Conservation (phyloP, 352 stramenopile genomes). For the Globisporangium barbulae region DNA sequence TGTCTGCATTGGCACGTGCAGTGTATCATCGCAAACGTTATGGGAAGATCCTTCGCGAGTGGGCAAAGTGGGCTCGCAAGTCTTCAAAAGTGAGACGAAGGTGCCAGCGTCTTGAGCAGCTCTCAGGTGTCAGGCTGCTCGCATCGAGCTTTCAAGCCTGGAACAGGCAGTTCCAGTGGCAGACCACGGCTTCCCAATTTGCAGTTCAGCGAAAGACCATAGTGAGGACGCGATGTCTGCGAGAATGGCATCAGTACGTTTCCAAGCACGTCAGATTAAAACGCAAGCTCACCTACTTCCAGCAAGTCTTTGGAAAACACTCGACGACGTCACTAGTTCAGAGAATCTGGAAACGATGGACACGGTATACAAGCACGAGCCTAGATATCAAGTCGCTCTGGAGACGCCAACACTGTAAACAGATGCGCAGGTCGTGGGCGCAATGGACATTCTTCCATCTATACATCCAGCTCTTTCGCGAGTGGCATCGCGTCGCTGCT, state of each 20-base stretch:
- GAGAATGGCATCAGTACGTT: conserved; percentile 18
- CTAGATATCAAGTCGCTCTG: neutral
- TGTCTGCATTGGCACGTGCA: conserved; percentile 20
- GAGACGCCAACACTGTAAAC: conserved; percentile 10
- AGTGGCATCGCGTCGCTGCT: conserved; percentile 18
- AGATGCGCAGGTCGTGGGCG: conserved; percentile 16
- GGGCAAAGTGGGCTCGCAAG: conserved; percentile 7
- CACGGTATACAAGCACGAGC: neutral
- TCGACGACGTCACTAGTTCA: conserved; percentile 25
- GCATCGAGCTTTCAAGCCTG: conserved; percentile 4
- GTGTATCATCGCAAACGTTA: conserved; percentile 22
- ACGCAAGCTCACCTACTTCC: conserved; percentile 38
- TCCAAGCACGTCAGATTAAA: conserved; percentile 15
- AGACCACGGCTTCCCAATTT: neutral
- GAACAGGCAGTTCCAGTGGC: conserved; percentile 4
- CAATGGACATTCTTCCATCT: conserved; percentile 28
- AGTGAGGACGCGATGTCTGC: conserved; percentile 6
- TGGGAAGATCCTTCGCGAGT: conserved; percentile 20
- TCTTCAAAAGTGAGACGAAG: neutral
- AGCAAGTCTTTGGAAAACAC: conserved; percentile 31
- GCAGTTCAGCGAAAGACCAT: neutral
- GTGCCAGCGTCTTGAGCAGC: neutral
- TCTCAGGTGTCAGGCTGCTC: neutral
- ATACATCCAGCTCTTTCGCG: conserved; percentile 20
- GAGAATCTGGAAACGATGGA: conserved; percentile 34